These are phyloP conservation scores for Skeletonema tropicum DNA, from an alignment of 108 stramenopile species.

Conservation along the genomic window DNA sequence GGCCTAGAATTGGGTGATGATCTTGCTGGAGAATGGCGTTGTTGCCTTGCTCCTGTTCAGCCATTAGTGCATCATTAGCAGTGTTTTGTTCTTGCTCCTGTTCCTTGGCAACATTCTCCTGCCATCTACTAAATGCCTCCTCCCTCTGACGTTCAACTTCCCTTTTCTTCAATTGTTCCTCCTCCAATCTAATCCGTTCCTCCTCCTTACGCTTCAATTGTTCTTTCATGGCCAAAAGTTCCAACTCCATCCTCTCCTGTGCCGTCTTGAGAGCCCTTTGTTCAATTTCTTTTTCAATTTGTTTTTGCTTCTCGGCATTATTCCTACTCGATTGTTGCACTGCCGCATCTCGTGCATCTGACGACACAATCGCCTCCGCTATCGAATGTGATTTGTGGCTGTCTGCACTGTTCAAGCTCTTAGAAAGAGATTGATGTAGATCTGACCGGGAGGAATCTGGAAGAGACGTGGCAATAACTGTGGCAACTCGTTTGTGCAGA, in stretches of 20 bases:
- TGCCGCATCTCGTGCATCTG: constrained; percentile 24
- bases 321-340: constrained; percentile 1
- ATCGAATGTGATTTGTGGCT: constrained; percentile 26
- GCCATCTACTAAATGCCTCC: constrained; percentile 30
- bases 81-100: not conserved
- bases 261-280: constrained; percentile 21
- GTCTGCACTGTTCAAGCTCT: constrained; percentile 11
- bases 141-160: constrained; percentile 24
- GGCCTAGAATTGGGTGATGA: constrained; percentile 74
- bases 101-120: constrained; percentile 25
- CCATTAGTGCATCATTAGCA: not conserved
- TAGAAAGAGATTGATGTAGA: constrained; percentile 21
- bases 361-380: constrained; percentile 27
- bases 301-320: constrained; percentile 7
- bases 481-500: constrained; percentile 28
- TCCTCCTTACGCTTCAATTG: constrained; percentile 28
- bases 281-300: constrained; percentile 23
- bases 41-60: not conserved
- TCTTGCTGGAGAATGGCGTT: not conserved
- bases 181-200: not conserved
- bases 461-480: constrained; percentile 23
- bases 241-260: constrained; percentile 23
- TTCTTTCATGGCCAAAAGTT: constrained; percentile 27
- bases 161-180: constrained; percentile 19
- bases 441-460: constrained; percentile 16